phyloP scores from a whole-genome alignment of 2,329 filamentous ascomycete species.

The Thelonectria blattea region DNA sequence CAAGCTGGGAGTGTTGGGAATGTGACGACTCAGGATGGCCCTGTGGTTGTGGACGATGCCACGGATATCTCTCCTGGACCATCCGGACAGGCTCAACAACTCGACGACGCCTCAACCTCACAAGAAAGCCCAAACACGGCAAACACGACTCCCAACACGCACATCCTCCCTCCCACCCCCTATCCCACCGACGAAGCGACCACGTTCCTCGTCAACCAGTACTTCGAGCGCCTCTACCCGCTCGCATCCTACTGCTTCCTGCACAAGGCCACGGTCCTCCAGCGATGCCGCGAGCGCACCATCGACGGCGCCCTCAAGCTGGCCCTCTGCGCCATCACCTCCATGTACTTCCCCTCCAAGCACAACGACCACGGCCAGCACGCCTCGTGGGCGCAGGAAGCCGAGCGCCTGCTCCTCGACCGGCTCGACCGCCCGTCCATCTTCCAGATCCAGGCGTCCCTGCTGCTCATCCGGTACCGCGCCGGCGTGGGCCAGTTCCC shows the following conservation, averaged over 20 bases:
- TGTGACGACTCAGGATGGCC: conserved; percentile 11
- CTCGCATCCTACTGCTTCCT: conserved; percentile 36
- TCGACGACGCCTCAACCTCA: conserved; percentile 23
- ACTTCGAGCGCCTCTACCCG: conserved; percentile 35
- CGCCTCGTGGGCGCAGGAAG: conserved; percentile 33
- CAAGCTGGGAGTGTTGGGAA: background rate
- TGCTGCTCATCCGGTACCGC: conserved; percentile 36
- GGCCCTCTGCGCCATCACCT: conserved; percentile 34
- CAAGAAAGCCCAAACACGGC: conserved; percentile 10
- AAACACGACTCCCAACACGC: background rate
- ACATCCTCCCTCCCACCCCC: background rate
- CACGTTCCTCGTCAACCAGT: conserved; percentile 26
- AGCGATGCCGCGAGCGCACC: conserved; percentile 35
- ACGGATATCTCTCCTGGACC: conserved; percentile 19
- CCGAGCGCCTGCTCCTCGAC: conserved; percentile 34
- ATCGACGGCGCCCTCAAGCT: conserved; percentile 36
- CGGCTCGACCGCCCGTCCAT: conserved; percentile 36
- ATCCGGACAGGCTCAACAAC: conserved; percentile 3
- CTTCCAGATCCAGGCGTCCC: conserved; percentile 37
- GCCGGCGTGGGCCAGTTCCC: conserved; percentile 37
- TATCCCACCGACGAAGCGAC: conserved; percentile 30
- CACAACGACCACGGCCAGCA: conserved; percentile 17
- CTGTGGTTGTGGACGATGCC: background rate
- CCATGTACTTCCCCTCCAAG: conserved; percentile 33
- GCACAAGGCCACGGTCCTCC: conserved; percentile 34